A percentile compares a stretch with the other conserved stretches of the same genome.
phyloP scores from a whole-genome alignment of 169 alveolate genomes.

The Eimeria praecox region DNA sequence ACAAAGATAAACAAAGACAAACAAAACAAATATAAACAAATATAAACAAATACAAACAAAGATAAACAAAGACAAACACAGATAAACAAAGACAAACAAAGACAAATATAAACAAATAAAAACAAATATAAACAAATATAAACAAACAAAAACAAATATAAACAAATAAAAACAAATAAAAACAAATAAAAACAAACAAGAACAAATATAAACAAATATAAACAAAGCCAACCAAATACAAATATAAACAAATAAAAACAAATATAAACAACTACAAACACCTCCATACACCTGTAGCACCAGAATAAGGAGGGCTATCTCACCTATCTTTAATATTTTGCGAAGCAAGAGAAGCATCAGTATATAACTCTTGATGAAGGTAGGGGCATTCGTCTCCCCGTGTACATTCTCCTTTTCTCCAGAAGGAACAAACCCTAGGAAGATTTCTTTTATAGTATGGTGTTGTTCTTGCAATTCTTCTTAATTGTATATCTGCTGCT shows the following conservation, averaged over 20 bases:
- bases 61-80: not conserved
- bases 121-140: no score
- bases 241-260: no score
- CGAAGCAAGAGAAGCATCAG: conserved; percentile 85
- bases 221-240: no score
- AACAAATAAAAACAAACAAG: no score
- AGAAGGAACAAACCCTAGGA: conserved; percentile 97
- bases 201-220: no score
- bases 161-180: no score
- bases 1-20: no score
- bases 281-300: not conserved
- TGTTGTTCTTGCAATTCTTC: conserved; percentile 89
- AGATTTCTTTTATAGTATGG: conserved; percentile 95
- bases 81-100: not conserved
- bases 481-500: conserved; percentile 84
- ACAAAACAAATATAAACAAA: not conserved
- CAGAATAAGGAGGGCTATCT: no score
- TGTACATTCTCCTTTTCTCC: conserved; percentile 95
- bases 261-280: no score
- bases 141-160: no score
- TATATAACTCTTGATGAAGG: conserved; percentile 84
- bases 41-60: no score
- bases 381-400: conserved; percentile 95
- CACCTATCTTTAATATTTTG: conserved; percentile 89
- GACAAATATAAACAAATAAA: no score